These are phyloP conservation scores for Cydonia oblonga DNA, from an alignment of 331 rosid species.

Conservation along the genomic window DNA sequence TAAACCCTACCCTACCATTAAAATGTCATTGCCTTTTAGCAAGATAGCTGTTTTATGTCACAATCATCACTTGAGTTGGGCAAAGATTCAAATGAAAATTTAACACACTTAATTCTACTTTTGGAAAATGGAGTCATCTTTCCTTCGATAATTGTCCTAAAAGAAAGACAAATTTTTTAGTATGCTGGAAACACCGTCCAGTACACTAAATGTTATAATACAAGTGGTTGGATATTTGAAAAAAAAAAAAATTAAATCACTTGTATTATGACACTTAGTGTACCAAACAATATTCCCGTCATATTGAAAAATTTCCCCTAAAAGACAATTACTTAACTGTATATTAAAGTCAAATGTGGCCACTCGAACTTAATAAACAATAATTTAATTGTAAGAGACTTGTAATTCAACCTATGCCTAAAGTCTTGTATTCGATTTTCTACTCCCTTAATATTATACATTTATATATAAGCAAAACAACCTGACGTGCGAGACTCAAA, in stretches of 20 bases:
- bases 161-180: no score
- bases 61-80: background rate
- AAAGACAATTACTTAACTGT: background rate
- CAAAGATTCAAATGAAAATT: background rate
- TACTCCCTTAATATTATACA: background rate
- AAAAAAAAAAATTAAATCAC: no score
- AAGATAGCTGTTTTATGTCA: background rate
- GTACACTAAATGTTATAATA: no score
- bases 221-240: no score
- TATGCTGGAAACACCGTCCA: no score
- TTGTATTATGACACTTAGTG: no score
- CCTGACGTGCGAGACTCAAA: no score
- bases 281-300: no score
- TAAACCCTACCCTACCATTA: slow-evolving; percentile 1
- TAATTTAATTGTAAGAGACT: background rate
- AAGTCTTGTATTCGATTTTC: background rate
- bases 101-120: background rate
- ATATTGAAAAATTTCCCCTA: no score
- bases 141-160: background rate
- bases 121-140: background rate
- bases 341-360: background rate
- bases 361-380: background rate
- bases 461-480: background rate
- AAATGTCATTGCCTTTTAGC: background rate
- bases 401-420: background rate